Base-by-base conservation (phyloP, 2,329 filamentous ascomycete genomes). In the Diaporthe ampelina region DNA sequence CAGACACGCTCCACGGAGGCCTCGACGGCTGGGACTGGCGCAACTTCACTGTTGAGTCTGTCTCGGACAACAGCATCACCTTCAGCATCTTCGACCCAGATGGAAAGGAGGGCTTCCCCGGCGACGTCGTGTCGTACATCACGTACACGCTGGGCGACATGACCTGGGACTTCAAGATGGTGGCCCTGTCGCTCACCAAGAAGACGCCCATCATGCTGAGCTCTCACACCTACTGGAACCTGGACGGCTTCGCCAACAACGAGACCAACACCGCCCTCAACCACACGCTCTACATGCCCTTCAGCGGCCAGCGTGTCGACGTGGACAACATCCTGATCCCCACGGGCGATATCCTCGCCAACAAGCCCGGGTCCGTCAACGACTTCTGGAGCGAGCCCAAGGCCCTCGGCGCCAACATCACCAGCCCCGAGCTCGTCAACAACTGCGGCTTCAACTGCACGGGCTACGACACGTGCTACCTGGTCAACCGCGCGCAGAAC, bases 331-430 rank as follows among this genome's bases (percentile, higher is more conserved):
- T 94, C 74, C 86, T 94, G 21, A 92, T 95, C 73, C 94, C 94
- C 0, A 95, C 92, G 0, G 94, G 94, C 57, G 90, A 93, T 72
- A 93, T 98, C 77, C 82, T 93, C n/a, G 85, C 91, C 72, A 94
- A 94, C 83, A 82, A 88, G 63, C 84, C 87, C 70, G 90, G 91
- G 52, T 92, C 91, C 0, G 91, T 94, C 76, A 94, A 95, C 78
- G 93, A 95, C 82, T 94, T 95, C 85, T 98, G 95, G 92, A 94
- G 91, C 67, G 83, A 88, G 35, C 93, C 94, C 13, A 97, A 97
- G 86, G 89, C 94, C 78, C 86, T 98, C 65, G 95, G 95, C 37
- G 86, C 91, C 48, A 92, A 94, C 78, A 88, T 94, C 70, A 84
- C 86, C 29, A 87, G 91, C 68, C 86, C 90, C 0, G 91, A 91